These are phyloP conservation scores for Schizochytrium sp. DNA, from an alignment of 108 stramenopile species.

Conservation along the genomic window DNA sequence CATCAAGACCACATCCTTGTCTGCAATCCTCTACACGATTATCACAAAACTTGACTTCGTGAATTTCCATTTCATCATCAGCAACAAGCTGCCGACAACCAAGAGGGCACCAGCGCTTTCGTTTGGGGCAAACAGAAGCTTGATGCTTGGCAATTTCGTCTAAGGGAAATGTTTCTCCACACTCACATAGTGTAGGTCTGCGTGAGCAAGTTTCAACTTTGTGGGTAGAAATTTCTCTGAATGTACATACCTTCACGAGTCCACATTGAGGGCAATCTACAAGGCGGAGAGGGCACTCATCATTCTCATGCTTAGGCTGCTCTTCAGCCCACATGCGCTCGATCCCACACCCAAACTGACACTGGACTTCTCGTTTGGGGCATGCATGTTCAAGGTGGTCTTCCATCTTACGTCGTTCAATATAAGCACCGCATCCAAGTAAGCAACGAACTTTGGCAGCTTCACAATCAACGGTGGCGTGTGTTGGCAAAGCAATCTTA, in stretches of 20 bases:
- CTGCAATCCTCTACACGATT: slow-evolving; percentile 18
- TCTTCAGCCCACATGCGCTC: slow-evolving; percentile 45
- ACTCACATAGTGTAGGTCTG: slow-evolving; percentile 16
- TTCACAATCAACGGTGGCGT: slow-evolving; percentile 14
- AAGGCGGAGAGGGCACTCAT: not conserved
- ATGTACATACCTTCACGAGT: not conserved
- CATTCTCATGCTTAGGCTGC: not conserved
- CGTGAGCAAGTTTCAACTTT: slow-evolving; percentile 1
- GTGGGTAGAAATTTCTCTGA: not conserved
- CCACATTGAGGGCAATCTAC: slow-evolving; percentile 29
- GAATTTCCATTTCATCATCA: slow-evolving; percentile 19
- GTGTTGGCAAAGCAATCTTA: not conserved
- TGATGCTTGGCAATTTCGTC: not conserved
- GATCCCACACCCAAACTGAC: slow-evolving; percentile 41
- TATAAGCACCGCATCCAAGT: slow-evolving; percentile 13
- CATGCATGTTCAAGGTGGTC: slow-evolving; percentile 27
- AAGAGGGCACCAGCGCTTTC: slow-evolving; percentile 33
- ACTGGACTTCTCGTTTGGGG: slow-evolving; percentile 49
- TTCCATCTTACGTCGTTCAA: slow-evolving; percentile 7
- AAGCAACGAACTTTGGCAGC: slow-evolving; percentile 37
- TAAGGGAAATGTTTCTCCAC: not conserved
- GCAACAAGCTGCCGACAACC: not conserved
- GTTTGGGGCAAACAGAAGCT: not conserved
- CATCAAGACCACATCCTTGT: not conserved
- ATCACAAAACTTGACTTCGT: not conserved